Conservation (phyloP, 179 eudicot species). For the Heliamphora ciliata region DNA sequence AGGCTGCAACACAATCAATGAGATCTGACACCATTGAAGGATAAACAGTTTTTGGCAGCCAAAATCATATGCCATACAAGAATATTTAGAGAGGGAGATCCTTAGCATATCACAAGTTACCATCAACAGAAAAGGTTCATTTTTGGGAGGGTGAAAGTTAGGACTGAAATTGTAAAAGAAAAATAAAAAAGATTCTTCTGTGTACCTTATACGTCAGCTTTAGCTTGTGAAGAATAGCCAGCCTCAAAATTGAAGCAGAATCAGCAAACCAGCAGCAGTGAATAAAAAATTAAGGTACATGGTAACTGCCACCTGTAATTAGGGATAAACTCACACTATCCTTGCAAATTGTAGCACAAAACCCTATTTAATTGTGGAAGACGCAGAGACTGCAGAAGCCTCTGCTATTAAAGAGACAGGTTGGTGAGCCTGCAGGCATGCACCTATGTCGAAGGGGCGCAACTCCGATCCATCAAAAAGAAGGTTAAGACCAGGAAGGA, state of each 20-base stretch:
- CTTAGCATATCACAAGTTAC: neutral
- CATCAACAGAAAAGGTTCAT: neutral
- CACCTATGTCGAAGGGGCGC: conserved; percentile 82
- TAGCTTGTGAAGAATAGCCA: neutral
- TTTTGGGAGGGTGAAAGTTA: neutral
- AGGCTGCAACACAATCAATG: neutral
- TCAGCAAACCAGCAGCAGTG: conserved; percentile 13
- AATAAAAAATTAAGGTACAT: neutral
- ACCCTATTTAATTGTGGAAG: conserved; percentile 44
- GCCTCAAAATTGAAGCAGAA: conserved; percentile 14
- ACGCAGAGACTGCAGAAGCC: conserved; percentile 73
- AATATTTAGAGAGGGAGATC: neutral
- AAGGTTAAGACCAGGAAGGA: conserved; percentile 86
- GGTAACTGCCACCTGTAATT: conserved; percentile 1
- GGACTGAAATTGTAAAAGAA: neutral
- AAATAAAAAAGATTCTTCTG: neutral
- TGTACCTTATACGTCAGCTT: conserved; percentile 11
- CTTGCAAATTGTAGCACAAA: conserved; percentile 6
- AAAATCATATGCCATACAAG: neutral
- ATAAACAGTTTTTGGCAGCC: neutral
- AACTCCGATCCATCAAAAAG: conserved; percentile 82
- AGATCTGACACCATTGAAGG: neutral
- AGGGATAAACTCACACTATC: neutral
- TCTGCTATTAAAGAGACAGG: conserved; percentile 76
- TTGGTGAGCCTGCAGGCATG: conserved; percentile 96